Evolutionary conservation across 805 yeast genomes (phyloP), one percentile per base, ranked within the genome.

Genomic region (Candida sithepensis): DNA sequence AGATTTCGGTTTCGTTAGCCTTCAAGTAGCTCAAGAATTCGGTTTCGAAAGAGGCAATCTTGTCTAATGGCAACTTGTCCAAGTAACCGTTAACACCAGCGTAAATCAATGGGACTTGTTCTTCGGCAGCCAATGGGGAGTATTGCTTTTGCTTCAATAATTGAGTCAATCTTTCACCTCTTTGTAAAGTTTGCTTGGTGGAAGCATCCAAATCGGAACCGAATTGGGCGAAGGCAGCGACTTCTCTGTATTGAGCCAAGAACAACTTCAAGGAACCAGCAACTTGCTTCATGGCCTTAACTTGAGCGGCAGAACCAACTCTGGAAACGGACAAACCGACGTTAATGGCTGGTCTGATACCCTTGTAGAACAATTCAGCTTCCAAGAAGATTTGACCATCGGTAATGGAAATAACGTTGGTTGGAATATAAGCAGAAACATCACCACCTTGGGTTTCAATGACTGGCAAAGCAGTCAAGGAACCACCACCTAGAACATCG

Each of bases 211-310:
- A 84, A 79, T 94, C 99, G 64, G 99, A 94, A 85, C 99, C 99
- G 84, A 94, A 94, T 84, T 94, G 99, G 68, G 99, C 99, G 77
- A 94, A 94, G 68, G 99, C 99, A 73, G 99, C 99, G 67, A 94
- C 99, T 85, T 94, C 99, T 89, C 99, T 91, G 88, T 94, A 94
- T 83, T 94, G 99, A 68, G 99, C 99, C 84, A 94, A 88, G 97
- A 90, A 94, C 76, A 94, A 88, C 79, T 94, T 94, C 79, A 94
- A 87, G 64, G 99, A 94, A 86, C 99, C 99, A 64, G 99, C 99
- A 77, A 94, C 98, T 84, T 94, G 98, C 81, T 94, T 94, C 95
- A 94, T 89, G 77, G 99, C 99, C 85, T 94, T 94, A 68, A 94
- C 98, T 83, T 94, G 99, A 69, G 99, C 99, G 69, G 99, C 99